A percentile compares a stretch with the other conserved stretches of the same genome.
These are phyloP conservation scores for Camelina laxa DNA, from an alignment of 345 rosid species.

Conservation along the genomic window DNA sequence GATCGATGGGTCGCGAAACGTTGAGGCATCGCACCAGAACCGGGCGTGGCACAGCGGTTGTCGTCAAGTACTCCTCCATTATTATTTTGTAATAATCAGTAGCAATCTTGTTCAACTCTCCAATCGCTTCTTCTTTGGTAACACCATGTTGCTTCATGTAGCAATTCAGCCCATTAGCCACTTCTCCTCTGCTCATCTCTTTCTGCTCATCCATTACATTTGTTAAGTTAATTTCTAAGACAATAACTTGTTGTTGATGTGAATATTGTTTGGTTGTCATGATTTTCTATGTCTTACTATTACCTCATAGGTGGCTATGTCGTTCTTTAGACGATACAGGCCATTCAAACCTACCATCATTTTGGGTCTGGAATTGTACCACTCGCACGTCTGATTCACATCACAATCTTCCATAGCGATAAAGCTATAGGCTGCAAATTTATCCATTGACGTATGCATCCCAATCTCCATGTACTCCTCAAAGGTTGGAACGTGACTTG, in stretches of 20 bases:
- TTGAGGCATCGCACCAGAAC: conserved; percentile 7
- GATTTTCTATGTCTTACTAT: too few relatives aligned
- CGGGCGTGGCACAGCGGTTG: neutral
- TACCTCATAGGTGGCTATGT: conserved; percentile 18
- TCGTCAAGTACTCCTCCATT: neutral
- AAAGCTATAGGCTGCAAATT: neutral
- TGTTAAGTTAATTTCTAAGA: too few relatives aligned
- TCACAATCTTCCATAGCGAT: conserved; percentile 27
- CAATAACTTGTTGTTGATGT: too few relatives aligned
- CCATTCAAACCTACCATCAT: conserved; percentile 10
- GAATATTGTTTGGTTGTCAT: too few relatives aligned
- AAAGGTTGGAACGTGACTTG: conserved; percentile 33
- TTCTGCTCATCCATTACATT: neutral
- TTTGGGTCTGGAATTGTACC: conserved; percentile 18
- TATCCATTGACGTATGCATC: neutral
- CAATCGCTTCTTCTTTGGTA: conserved; percentile 7
- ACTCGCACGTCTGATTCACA: neutral
- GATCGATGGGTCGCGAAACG: neutral
- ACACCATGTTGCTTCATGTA: conserved; percentile 9
- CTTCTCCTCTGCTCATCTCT: conserved; percentile 3
- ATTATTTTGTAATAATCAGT: neutral
- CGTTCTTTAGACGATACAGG: conserved; percentile 8
- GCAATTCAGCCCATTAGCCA: neutral
- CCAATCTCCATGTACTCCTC: conserved; percentile 39
- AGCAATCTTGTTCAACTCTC: neutral